Conservation (phyloP, 2,329 filamentous ascomycete species). For the Zymoseptoria pseudotritici region DNA sequence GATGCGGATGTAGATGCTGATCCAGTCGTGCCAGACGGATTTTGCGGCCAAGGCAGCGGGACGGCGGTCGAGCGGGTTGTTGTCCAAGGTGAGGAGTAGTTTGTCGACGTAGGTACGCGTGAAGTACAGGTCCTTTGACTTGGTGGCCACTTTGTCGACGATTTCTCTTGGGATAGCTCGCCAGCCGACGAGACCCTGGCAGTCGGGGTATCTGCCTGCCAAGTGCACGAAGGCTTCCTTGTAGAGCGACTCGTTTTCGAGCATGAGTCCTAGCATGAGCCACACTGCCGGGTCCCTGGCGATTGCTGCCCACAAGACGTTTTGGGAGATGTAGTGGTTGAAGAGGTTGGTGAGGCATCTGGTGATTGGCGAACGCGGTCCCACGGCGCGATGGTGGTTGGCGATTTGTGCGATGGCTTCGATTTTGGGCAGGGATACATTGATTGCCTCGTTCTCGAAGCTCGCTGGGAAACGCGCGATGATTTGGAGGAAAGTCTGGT, state of each 20-base stretch:
- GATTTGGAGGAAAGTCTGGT: conserved; percentile 21
- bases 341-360: conserved; percentile 12
- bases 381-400: conserved; percentile 17
- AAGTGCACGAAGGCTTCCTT: conserved; percentile 33
- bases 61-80: conserved; percentile 3
- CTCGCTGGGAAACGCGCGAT: conserved; percentile 25
- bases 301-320: conserved; percentile 27
- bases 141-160: conserved; percentile 11
- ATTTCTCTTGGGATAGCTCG: conserved; percentile 5
- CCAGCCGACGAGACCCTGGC: background rate
- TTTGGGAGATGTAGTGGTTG: conserved; percentile 21
- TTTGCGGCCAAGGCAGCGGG: conserved; percentile 26
- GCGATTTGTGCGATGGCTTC: conserved; percentile 27
- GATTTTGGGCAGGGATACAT: conserved; percentile 19
- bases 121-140: conserved; percentile 13
- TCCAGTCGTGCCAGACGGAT: conserved; percentile 27
- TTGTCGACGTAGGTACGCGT: conserved; percentile 17
- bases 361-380: conserved; percentile 15
- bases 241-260: conserved; percentile 28
- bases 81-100: conserved; percentile 19
- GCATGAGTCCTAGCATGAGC: conserved; percentile 24
- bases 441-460: conserved; percentile 13
- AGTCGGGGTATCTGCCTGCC: conserved; percentile 25
- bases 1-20: conserved; percentile 17
- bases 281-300: conserved; percentile 28